Conservation (phyloP, 371 early-diverging fungal species). For the Apophysomyces ossiformis region DNA sequence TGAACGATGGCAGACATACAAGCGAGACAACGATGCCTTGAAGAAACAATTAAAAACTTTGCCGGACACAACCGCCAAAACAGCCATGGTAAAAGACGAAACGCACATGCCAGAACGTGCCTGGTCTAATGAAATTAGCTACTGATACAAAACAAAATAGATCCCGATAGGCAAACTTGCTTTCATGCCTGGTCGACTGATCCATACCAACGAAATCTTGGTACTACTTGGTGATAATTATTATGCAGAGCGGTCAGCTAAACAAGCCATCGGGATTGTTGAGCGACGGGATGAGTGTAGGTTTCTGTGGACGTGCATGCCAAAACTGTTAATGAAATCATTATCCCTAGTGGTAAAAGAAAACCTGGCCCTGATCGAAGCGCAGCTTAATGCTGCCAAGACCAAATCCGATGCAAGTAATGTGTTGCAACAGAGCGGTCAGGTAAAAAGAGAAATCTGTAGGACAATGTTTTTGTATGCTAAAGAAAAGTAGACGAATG, state of each 20-base stretch:
- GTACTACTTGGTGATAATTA: constrained; percentile 90
- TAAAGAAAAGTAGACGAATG: constrained; percentile 61
- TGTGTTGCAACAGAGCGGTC: neutral
- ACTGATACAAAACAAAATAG: constrained; percentile 4
- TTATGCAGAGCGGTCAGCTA: constrained; percentile 84
- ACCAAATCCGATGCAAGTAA: constrained; percentile 31
- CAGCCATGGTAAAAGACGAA: constrained; percentile 25
- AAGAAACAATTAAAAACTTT: constrained; percentile 22
- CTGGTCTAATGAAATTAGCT: neutral
- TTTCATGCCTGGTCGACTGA: constrained; percentile 86
- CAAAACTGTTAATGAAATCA: neutral
- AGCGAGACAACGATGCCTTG: constrained; percentile 27
- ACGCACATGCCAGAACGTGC: too few species aligned
- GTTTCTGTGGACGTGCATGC: constrained; percentile 5
- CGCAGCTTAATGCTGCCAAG: constrained; percentile 53
- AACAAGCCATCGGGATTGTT: constrained; percentile 77
- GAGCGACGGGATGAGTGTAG: constrained; percentile 71
- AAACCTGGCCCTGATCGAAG: constrained; percentile 59
- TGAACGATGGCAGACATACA: constrained; percentile 18
- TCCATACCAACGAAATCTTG: constrained; percentile 89
- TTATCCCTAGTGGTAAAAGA: constrained; percentile 61
- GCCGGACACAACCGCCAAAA: constrained; percentile 23
- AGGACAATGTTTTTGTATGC: neutral
- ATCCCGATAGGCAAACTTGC: constrained; percentile 79
- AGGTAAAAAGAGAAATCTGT: neutral